Evolutionary conservation across 306 rosid species (phyloP).

Genomic region (Canavalia gladiata): DNA sequence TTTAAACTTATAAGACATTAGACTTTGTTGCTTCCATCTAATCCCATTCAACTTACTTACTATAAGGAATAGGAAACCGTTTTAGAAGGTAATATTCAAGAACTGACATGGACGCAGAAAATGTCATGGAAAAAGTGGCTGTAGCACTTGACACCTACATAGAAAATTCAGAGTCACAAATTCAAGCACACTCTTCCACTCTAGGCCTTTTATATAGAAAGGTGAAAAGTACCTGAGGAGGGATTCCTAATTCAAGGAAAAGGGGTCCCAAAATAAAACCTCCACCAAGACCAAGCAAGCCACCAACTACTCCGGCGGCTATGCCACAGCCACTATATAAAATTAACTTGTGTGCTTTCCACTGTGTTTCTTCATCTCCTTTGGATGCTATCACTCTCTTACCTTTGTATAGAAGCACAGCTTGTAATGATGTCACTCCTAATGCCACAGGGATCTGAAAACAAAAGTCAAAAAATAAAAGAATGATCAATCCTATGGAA

Average conservation of each 20-base stretch:
- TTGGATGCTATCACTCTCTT: constrained; percentile 66
- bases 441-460: constrained; percentile 44
- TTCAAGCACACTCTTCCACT: not conserved
- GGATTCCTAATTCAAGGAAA: constrained; percentile 71
- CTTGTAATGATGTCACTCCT: constrained; percentile 29
- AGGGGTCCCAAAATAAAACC: constrained; percentile 85
- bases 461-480: not conserved
- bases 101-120: constrained; percentile 82
- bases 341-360: constrained; percentile 59
- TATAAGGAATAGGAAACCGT: constrained; percentile 74
- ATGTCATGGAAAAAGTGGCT: constrained; percentile 73
- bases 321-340: constrained; percentile 62
- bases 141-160: constrained; percentile 77
- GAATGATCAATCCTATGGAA: not conserved
- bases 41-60: constrained; percentile 44
- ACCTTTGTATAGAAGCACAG: constrained; percentile 56
- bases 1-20: not conserved
- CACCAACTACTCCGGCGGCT: constrained; percentile 72
- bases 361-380: constrained; percentile 63
- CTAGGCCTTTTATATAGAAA: not conserved
- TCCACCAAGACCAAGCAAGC: constrained; percentile 80
- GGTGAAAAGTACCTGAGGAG: constrained; percentile 65
- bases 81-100: constrained; percentile 73
- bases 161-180: not conserved
- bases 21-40: not conserved